Evolutionary conservation across 1,139 yeast genomes (phyloP), one percentile per base, ranked within the genome.

Genomic region (Entelexis paramagnoliae): DNA sequence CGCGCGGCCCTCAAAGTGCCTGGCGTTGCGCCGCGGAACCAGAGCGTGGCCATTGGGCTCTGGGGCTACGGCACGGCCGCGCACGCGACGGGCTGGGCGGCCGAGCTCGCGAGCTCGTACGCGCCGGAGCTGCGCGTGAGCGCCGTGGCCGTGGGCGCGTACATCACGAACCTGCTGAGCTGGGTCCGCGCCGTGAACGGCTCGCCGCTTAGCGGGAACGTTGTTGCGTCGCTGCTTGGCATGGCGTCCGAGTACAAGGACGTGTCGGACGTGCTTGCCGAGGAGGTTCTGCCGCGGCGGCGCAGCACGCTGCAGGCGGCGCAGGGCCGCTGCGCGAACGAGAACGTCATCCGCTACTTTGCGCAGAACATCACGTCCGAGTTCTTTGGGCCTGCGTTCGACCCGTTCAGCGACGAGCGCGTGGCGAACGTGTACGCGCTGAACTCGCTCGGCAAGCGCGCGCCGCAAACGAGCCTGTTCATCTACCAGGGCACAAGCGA

Each of bases 31-130:
- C 43, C 51, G 36, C 41, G 58, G n/a, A 38, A 52, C 43, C 51
- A 55, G 26, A 49, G 61, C 33, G 34, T 48, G n/a, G 40, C 51
- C 24, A 44, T 54, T 19, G 65, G 58, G 14, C 51, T 63, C 49
- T 60, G 59, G 62, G 68, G 68, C 9, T 65, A 63, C 57, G 63
- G 66, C n/a, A 67, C 67, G 8, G 68, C 66, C 19, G 61, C 65
- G 1, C 48, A 59, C 24, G 66, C 68, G 5, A 44, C 65, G 17
- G 68, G 63, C 22, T 62, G 65, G 65, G 68, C 67, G 13, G 62
- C 63, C 8, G 64, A 64, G 54, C 52, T 64, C 32, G 62, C 59
- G 39, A 52, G 51, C 2, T 29, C 54, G n/a, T 66, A 65, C 45
- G 65, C 66, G 13, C 66, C 68, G 3, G 68, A 65, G 22, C 55